A percentile compares a stretch with the other conserved stretches of the same genome.
Evolutionary conservation across 495 filamentous ascomycete species (phyloP).

Genomic region (Tuber magnatum): DNA sequence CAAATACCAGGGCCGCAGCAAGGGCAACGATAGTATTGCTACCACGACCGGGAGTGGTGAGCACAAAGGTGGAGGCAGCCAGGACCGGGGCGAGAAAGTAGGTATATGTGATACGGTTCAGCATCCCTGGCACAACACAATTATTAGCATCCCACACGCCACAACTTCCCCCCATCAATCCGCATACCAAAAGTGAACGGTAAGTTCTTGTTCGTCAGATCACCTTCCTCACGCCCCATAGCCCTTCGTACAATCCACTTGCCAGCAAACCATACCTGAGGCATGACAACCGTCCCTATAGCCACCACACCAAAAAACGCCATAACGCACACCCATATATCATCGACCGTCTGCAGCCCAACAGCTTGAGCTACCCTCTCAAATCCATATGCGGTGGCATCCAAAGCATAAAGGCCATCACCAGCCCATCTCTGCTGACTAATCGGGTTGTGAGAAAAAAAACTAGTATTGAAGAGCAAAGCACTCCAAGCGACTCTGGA

Average conservation of each 20-base stretch:
- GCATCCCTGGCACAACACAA: slow-evolving; percentile 20
- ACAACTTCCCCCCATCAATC: neutral
- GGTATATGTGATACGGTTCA: slow-evolving; percentile 83
- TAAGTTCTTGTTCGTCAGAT: slow-evolving; percentile 80
- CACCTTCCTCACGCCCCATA: slow-evolving; percentile 68
- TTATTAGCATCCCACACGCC: slow-evolving; percentile 11
- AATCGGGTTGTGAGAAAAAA: slow-evolving; percentile 63
- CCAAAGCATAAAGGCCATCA: slow-evolving; percentile 75
- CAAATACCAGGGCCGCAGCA: slow-evolving; percentile 64
- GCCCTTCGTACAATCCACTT: slow-evolving; percentile 68
- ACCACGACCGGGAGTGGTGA: slow-evolving; percentile 65
- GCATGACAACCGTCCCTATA: slow-evolving; percentile 57
- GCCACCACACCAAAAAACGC: slow-evolving; percentile 75
- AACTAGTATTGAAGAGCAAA: slow-evolving; percentile 89
- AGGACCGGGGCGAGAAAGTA: slow-evolving; percentile 84
- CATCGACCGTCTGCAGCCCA: slow-evolving; percentile 66
- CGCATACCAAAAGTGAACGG: slow-evolving; percentile 80
- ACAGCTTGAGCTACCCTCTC: slow-evolving; percentile 71
- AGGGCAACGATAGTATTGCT: slow-evolving; percentile 61
- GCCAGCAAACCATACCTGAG: slow-evolving; percentile 66
- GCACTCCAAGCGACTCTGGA: slow-evolving; percentile 80
- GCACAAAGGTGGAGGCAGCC: slow-evolving; percentile 78
- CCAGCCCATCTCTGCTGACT: slow-evolving; percentile 44
- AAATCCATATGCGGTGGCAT: slow-evolving; percentile 64
- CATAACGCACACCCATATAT: slow-evolving; percentile 90